Base-by-base conservation (phyloP, 129 eudicot genomes). In the Silybum marianum region DNA sequence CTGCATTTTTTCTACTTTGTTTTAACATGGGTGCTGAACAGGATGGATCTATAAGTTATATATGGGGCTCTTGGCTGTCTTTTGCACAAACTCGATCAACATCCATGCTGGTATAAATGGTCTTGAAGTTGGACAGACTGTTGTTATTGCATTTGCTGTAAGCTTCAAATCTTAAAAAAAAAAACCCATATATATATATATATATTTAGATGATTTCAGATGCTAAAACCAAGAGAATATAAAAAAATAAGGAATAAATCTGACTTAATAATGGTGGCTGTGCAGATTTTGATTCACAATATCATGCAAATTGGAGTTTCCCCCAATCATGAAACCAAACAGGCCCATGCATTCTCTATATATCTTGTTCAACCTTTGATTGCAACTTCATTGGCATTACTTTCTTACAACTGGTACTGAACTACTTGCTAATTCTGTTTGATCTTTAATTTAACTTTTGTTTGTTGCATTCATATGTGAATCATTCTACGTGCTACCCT, bases 51-150 rank as follows among this genome's bases (percentile, higher is more conserved):
- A 96, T 84, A 96, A 93, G 82, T 83, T 96, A 36, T 96, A 96
- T 74, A 96, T 96, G 99, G 86, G 98, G 71, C 95, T 96, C 60
- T 87, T 96, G 92, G 98, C 99, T 42, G 89, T 96, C 28, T 96
- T 96, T 78, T 96, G 99, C 88, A 96, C 99, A 77, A 96, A 96
- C 76, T 96, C 97, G 3, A 93, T 93, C 80, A 96, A 93, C 86
- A 96, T 96, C 77, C 99, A 96, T 84, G 99, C 99, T 82, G 99
- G 99, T 48, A 65, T 96, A 77, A 96, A 96, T 78, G 99, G 99
- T 80, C 97, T 96, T 78, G 99, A 96, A 90, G 99, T 91, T 81
- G 99, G 99, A 77, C 99, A 96, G 88, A 96, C 99, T 76, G 95
- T 91, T 44, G 95, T 96, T 84, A 90, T 96, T 76, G 90, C 98